These are phyloP conservation scores for Nitzschia inconspicua DNA, from an alignment of 108 stramenopile genomes.

Conservation along the genomic window DNA sequence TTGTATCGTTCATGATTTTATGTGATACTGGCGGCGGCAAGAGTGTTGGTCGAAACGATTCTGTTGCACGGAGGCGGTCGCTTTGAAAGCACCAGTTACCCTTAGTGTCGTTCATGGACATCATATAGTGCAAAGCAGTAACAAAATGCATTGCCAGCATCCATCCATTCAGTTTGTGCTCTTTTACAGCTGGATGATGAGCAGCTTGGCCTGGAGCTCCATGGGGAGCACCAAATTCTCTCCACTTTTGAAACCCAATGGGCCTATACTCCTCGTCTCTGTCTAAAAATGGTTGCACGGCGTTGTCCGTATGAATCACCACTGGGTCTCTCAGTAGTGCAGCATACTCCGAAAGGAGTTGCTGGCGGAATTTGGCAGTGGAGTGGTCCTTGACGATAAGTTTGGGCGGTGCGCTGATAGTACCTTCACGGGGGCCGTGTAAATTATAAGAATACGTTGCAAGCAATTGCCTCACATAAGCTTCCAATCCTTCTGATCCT, in stretches of 20 bases:
- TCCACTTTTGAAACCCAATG: constrained; percentile 58
- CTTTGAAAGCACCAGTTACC: not conserved
- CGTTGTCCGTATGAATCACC: constrained; percentile 44
- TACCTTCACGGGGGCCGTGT: too few relatives aligned
- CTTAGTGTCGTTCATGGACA: not conserved
- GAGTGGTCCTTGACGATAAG: constrained; percentile 65
- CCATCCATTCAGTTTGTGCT: constrained; percentile 69
- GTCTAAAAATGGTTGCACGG: constrained; percentile 34
- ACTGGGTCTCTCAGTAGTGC: constrained; percentile 34
- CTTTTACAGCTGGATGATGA: constrained; percentile 65
- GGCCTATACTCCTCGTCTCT: constrained; percentile 39
- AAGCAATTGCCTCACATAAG: constrained; percentile 49
- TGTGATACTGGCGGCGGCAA: constrained; percentile 26
- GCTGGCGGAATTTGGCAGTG: constrained; percentile 29
- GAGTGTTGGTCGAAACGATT: not conserved
- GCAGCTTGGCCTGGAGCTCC: constrained; percentile 58
- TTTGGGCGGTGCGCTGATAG: constrained; percentile 32
- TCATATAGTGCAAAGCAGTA: constrained; percentile 38
- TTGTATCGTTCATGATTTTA: constrained; percentile 1
- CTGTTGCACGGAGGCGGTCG: not conserved
- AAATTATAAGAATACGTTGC: constrained; percentile 2
- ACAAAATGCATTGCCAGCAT: constrained; percentile 70
- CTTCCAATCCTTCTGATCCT: constrained; percentile 46
- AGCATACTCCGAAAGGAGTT: constrained; percentile 25
- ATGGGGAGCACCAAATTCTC: constrained; percentile 60